Evolutionary conservation across 2,329 filamentous ascomycete species (phyloP).

Genomic region (Curvularia lunata): DNA sequence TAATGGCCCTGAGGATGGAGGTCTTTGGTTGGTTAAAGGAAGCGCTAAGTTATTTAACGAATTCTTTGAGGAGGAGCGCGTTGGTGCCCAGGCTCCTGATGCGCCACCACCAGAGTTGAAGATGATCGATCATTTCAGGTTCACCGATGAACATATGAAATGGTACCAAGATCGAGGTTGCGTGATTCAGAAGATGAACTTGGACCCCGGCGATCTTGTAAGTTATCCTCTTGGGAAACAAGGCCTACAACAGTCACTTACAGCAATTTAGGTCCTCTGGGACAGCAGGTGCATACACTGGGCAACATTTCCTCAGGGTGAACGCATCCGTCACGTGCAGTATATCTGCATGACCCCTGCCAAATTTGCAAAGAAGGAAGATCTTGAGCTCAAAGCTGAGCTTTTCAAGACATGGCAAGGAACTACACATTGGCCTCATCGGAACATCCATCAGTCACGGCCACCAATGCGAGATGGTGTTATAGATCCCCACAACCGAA

Average conservation of each 20-base stretch:
- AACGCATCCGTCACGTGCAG: conserved; percentile 26
- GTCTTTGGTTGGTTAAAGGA: conserved; percentile 56
- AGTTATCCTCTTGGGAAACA: too few species aligned
- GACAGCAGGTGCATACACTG: conserved; percentile 58
- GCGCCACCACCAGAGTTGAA: conserved; percentile 23
- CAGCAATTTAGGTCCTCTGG: conserved; percentile 52
- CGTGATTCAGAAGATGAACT: neutral
- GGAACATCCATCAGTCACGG: conserved; percentile 27
- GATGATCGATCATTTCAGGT: conserved; percentile 1
- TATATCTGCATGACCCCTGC: conserved; percentile 35
- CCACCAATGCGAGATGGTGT: conserved; percentile 15
- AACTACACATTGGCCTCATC: conserved; percentile 35
- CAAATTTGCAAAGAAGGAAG: conserved; percentile 21
- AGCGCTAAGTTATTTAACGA: conserved; percentile 52
- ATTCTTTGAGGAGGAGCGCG: conserved; percentile 47
- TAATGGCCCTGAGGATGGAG: conserved; percentile 56
- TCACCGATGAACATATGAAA: neutral
- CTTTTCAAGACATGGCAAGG: conserved; percentile 25
- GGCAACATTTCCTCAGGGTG: conserved; percentile 19
- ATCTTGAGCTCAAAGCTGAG: conserved; percentile 25
- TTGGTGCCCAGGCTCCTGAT: too few species aligned
- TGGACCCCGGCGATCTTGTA: conserved; percentile 39
- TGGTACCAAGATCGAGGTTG: neutral
- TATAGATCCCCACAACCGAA: too few species aligned
- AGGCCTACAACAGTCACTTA: too few species aligned